phyloP scores from a whole-genome alignment of 305 asterid species.

The Solanum hybrid region DNA sequence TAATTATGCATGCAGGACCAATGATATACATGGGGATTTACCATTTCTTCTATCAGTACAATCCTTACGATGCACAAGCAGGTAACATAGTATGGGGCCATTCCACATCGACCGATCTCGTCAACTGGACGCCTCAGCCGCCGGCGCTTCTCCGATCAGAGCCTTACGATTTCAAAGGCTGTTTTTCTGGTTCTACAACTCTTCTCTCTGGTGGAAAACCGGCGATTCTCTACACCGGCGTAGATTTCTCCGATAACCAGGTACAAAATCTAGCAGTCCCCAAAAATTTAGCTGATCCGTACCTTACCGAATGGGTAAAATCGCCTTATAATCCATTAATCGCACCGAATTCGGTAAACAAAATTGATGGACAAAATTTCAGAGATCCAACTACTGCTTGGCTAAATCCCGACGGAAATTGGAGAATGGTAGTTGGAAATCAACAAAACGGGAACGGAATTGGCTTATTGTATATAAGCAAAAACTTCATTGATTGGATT shows the following conservation, averaged over 20 bases:
- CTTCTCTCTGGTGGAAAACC: constrained; percentile 31
- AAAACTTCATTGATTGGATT: constrained; percentile 36
- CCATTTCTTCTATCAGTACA: constrained; percentile 56
- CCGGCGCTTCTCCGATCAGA: constrained; percentile 33
- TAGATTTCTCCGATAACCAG: constrained; percentile 19
- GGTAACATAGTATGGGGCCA: constrained; percentile 57
- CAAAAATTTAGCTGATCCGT: constrained; percentile 35
- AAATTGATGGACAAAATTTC: constrained; percentile 23
- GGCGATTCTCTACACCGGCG: constrained; percentile 43
- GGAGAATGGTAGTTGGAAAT: constrained; percentile 43
- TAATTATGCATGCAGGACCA: constrained; percentile 28
- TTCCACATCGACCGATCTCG: constrained; percentile 43
- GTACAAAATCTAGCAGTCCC: constrained; percentile 48
- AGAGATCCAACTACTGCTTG: constrained; percentile 56
- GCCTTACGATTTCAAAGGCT: constrained; percentile 38
- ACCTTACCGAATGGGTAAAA: constrained; percentile 43
- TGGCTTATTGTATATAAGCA: constrained; percentile 34
- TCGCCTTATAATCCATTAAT: constrained; percentile 37
- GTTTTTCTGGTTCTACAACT: constrained; percentile 61
- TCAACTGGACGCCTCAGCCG: constrained; percentile 43
- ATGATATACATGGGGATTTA: constrained; percentile 43
- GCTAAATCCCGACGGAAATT: constrained; percentile 35
- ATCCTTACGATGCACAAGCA: constrained; percentile 38
- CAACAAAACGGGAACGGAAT: constrained; percentile 13
- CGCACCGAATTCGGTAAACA: constrained; percentile 15